Conservation (phyloP, 2,329 filamentous ascomycete genomes). For the Colletotrichum truncatum region DNA sequence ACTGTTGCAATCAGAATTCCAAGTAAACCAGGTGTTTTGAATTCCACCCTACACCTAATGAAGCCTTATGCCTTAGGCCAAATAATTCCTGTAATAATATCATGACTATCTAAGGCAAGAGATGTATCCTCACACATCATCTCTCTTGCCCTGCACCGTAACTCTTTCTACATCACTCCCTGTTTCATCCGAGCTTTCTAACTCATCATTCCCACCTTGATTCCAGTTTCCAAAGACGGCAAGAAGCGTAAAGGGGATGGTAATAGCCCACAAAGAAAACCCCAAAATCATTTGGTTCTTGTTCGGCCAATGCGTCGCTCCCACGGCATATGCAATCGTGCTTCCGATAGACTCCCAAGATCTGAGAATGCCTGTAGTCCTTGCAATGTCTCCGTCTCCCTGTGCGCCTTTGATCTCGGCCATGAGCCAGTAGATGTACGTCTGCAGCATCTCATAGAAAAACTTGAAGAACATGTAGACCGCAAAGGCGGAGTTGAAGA, state of each 20-base stretch:
- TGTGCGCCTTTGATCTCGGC: slow-evolving; percentile 24
- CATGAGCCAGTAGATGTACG: slow-evolving; percentile 28
- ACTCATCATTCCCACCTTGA: background rate
- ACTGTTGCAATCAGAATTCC: too few species aligned
- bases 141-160: background rate
- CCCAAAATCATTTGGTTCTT: slow-evolving; percentile 22
- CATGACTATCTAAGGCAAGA: too few species aligned
- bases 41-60: too few species aligned
- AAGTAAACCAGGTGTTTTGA: too few species aligned
- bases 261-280: slow-evolving; percentile 13
- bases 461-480: slow-evolving; percentile 29
- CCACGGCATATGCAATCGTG: slow-evolving; percentile 18
- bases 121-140: background rate
- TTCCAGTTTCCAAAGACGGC: slow-evolving; percentile 24
- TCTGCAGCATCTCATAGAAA: slow-evolving; percentile 24
- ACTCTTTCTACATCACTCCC: slow-evolving; percentile 11
- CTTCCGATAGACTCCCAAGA: slow-evolving; percentile 23
- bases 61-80: too few species aligned
- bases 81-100: too few species aligned
- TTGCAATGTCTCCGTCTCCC: slow-evolving; percentile 17
- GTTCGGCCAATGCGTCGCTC: slow-evolving; percentile 22
- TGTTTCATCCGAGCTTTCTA: background rate
- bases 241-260: slow-evolving; percentile 20
- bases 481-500: slow-evolving; percentile 20
- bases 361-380: slow-evolving; percentile 18